These are phyloP conservation scores for Tylopilus subfusipes DNA, from an alignment of 768 basidiomycete species.

Conservation along the genomic window DNA sequence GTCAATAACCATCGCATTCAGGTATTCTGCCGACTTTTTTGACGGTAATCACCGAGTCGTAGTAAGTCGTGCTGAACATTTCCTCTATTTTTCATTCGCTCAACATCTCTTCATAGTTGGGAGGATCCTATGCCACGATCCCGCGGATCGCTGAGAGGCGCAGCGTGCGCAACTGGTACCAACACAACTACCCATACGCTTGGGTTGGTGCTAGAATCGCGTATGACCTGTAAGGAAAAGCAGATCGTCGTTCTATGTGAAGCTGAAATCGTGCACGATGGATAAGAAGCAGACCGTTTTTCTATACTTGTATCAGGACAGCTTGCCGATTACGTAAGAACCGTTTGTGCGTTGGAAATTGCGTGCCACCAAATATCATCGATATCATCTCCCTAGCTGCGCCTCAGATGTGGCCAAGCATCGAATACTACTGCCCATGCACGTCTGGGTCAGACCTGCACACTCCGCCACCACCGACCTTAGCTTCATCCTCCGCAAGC, in stretches of 20 bases:
- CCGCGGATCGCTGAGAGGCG: constrained; percentile 76
- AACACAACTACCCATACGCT: constrained; percentile 84
- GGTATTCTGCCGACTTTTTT: constrained; percentile 87
- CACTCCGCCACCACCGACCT: constrained; percentile 66
- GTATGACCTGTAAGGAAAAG: constrained; percentile 41
- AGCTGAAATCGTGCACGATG: constrained; percentile 56
- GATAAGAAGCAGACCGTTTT: neutral
- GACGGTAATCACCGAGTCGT: constrained; percentile 84
- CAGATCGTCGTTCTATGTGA: neutral
- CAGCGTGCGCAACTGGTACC: constrained; percentile 87
- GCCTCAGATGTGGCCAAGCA: constrained; percentile 38
- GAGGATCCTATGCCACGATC: constrained; percentile 85
- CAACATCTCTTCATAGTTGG: constrained; percentile 51
- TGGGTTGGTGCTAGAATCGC: constrained; percentile 77
- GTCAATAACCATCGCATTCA: constrained; percentile 24
- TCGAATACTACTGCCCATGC: constrained; percentile 75
- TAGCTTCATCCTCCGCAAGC: constrained; percentile 72
- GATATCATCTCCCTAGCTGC: neutral
- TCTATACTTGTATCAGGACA: constrained; percentile 3
- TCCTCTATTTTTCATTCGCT: neutral
- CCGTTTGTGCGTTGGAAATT: no score
- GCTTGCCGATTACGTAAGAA: constrained; percentile 12
- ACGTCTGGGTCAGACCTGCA: constrained; percentile 44
- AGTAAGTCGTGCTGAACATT: constrained; percentile 45
- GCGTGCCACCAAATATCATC: no score